phyloP scores from a whole-genome alignment of 257 asterid species.

The Solanum medicagineum region DNA sequence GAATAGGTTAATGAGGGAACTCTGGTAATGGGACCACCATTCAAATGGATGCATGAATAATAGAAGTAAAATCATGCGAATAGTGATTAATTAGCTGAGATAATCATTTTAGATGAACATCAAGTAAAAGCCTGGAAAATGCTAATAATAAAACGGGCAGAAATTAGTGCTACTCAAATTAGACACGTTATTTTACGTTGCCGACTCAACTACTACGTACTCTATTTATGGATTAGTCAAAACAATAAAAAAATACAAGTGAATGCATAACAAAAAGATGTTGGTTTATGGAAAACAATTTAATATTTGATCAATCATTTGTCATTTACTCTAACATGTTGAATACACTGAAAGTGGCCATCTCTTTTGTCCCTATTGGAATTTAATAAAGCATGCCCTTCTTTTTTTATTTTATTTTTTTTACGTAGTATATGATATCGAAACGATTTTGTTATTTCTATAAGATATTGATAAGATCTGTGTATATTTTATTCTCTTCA shows the following conservation, averaged over 20 bases:
- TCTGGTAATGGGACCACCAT: not conserved
- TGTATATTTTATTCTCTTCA: too few species aligned
- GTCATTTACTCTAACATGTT: not conserved
- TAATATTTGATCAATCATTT: not conserved
- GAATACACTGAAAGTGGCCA: not conserved
- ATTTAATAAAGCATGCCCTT: not conserved
- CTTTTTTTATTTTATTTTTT: too few species aligned
- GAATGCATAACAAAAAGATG: not conserved
- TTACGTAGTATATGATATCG: too few species aligned
- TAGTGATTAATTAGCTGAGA: not conserved
- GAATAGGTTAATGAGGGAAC: not conserved
- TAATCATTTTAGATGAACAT: not conserved
- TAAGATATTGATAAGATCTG: too few species aligned
- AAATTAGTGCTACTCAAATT: not conserved
- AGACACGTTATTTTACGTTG: not conserved
- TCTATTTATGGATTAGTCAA: not conserved
- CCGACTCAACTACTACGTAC: not conserved
- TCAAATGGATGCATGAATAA: not conserved
- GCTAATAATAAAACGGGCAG: not conserved
- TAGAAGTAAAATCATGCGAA: not conserved
- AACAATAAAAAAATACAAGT: not conserved
- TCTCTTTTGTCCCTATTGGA: not conserved
- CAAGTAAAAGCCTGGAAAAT: not conserved
- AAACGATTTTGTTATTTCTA: too few species aligned
- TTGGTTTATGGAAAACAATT: not conserved